phyloP scores from a whole-genome alignment of 1,284 basidiomycete genomes.

The Singerocomus rubriflavus region DNA sequence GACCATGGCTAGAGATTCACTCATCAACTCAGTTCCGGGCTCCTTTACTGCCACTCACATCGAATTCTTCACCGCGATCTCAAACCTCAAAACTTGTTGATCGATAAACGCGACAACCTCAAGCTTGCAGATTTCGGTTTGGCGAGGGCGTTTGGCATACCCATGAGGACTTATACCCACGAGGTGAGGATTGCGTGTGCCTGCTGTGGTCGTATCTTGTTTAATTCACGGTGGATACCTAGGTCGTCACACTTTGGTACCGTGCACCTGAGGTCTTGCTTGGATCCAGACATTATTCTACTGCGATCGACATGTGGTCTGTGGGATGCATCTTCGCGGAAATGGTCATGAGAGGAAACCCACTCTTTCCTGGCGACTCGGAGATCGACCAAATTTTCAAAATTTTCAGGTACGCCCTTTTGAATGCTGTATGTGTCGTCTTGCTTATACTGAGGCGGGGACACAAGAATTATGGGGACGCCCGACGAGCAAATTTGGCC shows the following conservation, averaged over 20 bases:
- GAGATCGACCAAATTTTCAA: slow-evolving; percentile 99
- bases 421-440: neutral
- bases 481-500: slow-evolving; percentile 93
- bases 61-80: slow-evolving; percentile 96
- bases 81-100: slow-evolving; percentile 97
- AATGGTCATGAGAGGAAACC: slow-evolving; percentile 86
- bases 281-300: slow-evolving; percentile 94
- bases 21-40: slow-evolving; percentile 81
- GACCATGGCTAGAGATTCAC: slow-evolving; percentile 74
- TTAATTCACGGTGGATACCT: slow-evolving; percentile 17
- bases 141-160: slow-evolving; percentile 96
- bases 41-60: slow-evolving; percentile 95
- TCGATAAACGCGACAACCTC: slow-evolving; percentile 86
- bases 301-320: slow-evolving; percentile 98
- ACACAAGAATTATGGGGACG: slow-evolving; percentile 85
- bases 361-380: slow-evolving; percentile 96
- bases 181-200: slow-evolving; percentile 58
- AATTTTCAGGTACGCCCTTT: slow-evolving; percentile 79
- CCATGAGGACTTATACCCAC: slow-evolving; percentile 96
- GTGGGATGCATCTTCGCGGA: slow-evolving; percentile 95
- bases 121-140: slow-evolving; percentile 98
- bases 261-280: slow-evolving; percentile 96
- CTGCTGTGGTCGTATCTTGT: neutral
- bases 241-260: slow-evolving; percentile 99
- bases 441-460: slow-evolving; percentile 8